Percentiles rank a stretch among this genome's conserved stretches.
phyloP scores from a whole-genome alignment of 306 rosid genomes.

The Glycyrrhiza uralensis region DNA sequence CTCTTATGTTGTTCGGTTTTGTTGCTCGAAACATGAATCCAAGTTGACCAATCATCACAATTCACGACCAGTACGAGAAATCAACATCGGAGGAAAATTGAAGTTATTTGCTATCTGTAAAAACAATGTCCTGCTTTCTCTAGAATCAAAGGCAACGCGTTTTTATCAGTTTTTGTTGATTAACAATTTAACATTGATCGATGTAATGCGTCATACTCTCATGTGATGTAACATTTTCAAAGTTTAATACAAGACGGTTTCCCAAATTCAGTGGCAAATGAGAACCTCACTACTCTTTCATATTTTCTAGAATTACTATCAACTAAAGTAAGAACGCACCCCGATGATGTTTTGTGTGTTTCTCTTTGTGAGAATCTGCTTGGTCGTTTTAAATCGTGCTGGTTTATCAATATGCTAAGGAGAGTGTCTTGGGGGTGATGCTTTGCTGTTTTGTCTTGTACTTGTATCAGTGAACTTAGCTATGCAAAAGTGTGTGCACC shows the following conservation, averaged over 20 bases:
- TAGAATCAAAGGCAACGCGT: neutral
- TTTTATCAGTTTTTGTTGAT: neutral
- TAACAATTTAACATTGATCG: neutral
- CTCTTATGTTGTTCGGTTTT: neutral
- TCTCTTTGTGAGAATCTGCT: neutral
- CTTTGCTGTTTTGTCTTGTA: neutral
- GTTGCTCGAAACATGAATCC: constrained; percentile 3
- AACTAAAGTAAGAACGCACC: neutral
- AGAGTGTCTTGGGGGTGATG: neutral
- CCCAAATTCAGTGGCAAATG: neutral
- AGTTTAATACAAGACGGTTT: neutral
- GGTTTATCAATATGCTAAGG: neutral
- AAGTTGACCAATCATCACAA: neutral
- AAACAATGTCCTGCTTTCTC: neutral
- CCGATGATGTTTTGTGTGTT: neutral
- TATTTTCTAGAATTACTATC: neutral
- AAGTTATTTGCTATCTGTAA: neutral
- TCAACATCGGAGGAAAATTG: neutral
- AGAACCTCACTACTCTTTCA: constrained; percentile 1
- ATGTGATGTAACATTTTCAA: neutral
- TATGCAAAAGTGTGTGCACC: neutral
- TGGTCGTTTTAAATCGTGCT: neutral
- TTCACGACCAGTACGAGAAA: neutral
- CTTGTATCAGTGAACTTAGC: neutral
- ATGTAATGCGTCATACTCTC: neutral